Percentiles rank a stretch among this genome's conserved stretches.
phyloP scores from a whole-genome alignment of 352 stramenopile genomes.

The Pythium insidiosum region DNA sequence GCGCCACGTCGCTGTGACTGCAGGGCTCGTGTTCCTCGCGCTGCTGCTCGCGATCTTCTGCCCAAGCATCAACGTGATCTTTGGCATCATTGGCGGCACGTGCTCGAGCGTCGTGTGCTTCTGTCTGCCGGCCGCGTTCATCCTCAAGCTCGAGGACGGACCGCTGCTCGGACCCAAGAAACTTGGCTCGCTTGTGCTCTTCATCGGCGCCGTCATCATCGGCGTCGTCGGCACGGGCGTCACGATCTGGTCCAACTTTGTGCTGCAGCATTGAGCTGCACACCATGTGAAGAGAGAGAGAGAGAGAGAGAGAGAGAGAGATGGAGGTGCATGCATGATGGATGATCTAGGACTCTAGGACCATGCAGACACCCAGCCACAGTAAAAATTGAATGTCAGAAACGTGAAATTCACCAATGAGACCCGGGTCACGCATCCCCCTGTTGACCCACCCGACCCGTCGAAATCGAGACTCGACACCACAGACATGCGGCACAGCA shows the following conservation, averaged over 20 bases:
- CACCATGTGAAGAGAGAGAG: too few relatives aligned
- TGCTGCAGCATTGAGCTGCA: not conserved
- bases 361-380: not conserved
- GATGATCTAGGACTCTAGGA: not conserved
- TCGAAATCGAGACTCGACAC: too few relatives aligned
- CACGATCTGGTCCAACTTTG: conserved; percentile 62
- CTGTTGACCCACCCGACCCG: too few relatives aligned
- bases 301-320: too few relatives aligned
- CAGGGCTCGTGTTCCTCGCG: conserved; percentile 46
- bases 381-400: too few relatives aligned
- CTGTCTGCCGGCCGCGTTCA: conserved; percentile 76
- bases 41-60: conserved; percentile 79
- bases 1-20: conserved; percentile 65
- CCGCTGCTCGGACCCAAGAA: conserved; percentile 64
- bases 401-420: too few relatives aligned
- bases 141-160: conserved; percentile 77
- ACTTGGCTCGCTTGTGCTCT: conserved; percentile 57
- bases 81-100: conserved; percentile 80
- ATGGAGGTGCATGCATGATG: not conserved
- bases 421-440: too few relatives aligned
- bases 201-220: conserved; percentile 67
- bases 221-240: conserved; percentile 55
- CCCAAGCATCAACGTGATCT: conserved; percentile 80
- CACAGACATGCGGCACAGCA: too few relatives aligned
- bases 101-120: conserved; percentile 82